These are phyloP conservation scores for Fusarium sororula DNA, from an alignment of 2,329 filamentous ascomycete species.

Conservation along the genomic window DNA sequence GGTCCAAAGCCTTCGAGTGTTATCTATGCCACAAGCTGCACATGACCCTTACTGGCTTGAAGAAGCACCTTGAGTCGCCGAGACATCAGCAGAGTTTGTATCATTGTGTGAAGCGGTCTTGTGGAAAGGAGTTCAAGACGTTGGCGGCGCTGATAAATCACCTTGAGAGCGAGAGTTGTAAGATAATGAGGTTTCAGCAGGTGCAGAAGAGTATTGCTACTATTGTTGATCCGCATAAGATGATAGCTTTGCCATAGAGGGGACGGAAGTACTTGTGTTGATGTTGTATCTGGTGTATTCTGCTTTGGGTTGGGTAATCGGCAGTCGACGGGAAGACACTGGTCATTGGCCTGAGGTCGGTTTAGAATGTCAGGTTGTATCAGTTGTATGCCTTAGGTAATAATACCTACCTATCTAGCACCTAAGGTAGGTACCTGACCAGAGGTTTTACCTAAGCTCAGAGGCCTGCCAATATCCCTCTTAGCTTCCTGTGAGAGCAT, in stretches of 20 bases:
- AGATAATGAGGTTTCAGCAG: constrained; percentile 49
- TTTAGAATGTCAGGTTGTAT: background rate
- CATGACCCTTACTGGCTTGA: constrained; percentile 46
- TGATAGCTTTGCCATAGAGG: background rate
- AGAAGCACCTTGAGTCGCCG: constrained; percentile 63
- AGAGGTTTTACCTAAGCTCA: no score
- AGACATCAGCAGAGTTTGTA: constrained; percentile 51
- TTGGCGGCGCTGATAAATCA: constrained; percentile 54
- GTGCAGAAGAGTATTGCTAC: constrained; percentile 46
- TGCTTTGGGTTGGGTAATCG: no score
- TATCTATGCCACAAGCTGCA: constrained; percentile 60
- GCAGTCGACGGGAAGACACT: background rate
- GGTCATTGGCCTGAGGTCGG: background rate
- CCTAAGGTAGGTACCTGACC: background rate
- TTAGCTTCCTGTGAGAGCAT: background rate
- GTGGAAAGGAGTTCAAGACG: constrained; percentile 50
- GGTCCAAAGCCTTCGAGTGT: constrained; percentile 40
- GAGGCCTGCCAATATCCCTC: background rate
- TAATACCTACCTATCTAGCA: background rate
- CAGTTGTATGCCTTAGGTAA: background rate
- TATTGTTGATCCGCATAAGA: constrained; percentile 21
- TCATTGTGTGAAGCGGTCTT: constrained; percentile 51
- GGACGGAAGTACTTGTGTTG: accelerated
- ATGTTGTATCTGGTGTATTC: no score
- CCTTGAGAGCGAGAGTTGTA: constrained; percentile 56